phyloP scores from a whole-genome alignment of 2,329 filamentous ascomycete genomes.

The Dactylellina drechsleri region DNA sequence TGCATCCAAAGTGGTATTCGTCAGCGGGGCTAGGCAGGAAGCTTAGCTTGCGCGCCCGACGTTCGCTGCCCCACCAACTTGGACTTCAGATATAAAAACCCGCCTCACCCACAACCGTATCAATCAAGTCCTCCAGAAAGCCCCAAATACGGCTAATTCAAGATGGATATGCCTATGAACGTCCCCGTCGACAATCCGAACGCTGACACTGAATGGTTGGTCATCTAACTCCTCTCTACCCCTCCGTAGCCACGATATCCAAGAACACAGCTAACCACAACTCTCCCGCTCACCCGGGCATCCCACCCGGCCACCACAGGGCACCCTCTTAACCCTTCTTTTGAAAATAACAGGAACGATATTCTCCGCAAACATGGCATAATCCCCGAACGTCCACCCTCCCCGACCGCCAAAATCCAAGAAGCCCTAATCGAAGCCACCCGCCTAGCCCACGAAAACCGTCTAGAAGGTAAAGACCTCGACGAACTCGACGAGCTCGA shows the following conservation, averaged over 20 bases:
- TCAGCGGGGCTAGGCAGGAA: constrained; percentile 43
- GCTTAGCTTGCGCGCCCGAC: constrained; percentile 42
- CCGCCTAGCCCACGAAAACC: constrained; percentile 85
- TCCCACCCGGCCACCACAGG: constrained; percentile 37
- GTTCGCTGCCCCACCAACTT: constrained; percentile 31
- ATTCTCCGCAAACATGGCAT: constrained; percentile 96
- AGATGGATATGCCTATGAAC: constrained; percentile 58
- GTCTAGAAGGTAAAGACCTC: constrained; percentile 91
- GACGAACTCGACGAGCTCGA: constrained; percentile 94
- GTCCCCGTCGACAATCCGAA: constrained; percentile 96
- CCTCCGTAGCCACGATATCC: constrained; percentile 18
- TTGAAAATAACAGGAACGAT: constrained; percentile 81
- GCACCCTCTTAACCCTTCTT: constrained; percentile 45
- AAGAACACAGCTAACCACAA: constrained; percentile 24
- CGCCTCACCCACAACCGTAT: background rate
- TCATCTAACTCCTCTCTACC: constrained; percentile 24
- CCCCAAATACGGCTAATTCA: constrained; percentile 13
- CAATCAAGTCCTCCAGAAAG: background rate
- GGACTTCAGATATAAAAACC: background rate
- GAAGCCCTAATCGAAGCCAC: constrained; percentile 89
- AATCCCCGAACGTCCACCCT: constrained; percentile 97
- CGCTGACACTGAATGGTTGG: constrained; percentile 95
- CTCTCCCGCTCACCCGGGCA: constrained; percentile 35
- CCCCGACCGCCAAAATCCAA: constrained; percentile 93
- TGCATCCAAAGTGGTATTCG: constrained; percentile 8